Conservation (phyloP, 2,329 filamentous ascomycete genomes). For the Ceratocystis lukuohia region DNA sequence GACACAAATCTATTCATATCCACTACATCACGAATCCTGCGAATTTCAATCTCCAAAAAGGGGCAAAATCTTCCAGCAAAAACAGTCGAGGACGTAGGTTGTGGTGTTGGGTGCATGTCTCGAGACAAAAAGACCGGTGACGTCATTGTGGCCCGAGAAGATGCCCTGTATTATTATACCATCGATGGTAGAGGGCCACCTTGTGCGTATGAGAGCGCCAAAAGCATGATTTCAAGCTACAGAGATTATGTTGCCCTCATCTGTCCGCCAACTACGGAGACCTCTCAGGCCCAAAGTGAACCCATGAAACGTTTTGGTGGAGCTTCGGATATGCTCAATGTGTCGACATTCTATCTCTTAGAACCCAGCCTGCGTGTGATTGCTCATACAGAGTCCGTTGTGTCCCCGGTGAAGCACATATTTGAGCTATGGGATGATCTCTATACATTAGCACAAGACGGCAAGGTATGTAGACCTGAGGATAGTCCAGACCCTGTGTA, state of each 20-base stretch:
- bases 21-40: slow-evolving; percentile 77
- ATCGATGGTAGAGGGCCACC: slow-evolving; percentile 73
- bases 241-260: slow-evolving; percentile 79
- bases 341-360: slow-evolving; percentile 78
- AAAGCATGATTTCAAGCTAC: slow-evolving; percentile 66
- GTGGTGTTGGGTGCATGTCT: slow-evolving; percentile 89
- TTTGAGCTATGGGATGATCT: slow-evolving; percentile 86
- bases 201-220: slow-evolving; percentile 81
- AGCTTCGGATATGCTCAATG: slow-evolving; percentile 66
- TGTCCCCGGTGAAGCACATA: slow-evolving; percentile 64
- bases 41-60: slow-evolving; percentile 71
- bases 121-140: slow-evolving; percentile 67
- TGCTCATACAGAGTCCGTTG: slow-evolving; percentile 73
- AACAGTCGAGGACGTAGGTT: slow-evolving; percentile 78
- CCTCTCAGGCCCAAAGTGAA: slow-evolving; percentile 13
- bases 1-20: slow-evolving; percentile 77
- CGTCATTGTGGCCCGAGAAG: slow-evolving; percentile 82
- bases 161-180: slow-evolving; percentile 91
- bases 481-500: background rate
- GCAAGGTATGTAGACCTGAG: slow-evolving; percentile 49
- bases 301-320: slow-evolving; percentile 53
- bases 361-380: slow-evolving; percentile 84
- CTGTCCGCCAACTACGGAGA: slow-evolving; percentile 47
- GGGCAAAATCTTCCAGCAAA: slow-evolving; percentile 82
- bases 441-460: slow-evolving; percentile 80